phyloP scores from a whole-genome alignment of 2,329 filamentous ascomycete genomes.

The Clonostachys rhizophaga region DNA sequence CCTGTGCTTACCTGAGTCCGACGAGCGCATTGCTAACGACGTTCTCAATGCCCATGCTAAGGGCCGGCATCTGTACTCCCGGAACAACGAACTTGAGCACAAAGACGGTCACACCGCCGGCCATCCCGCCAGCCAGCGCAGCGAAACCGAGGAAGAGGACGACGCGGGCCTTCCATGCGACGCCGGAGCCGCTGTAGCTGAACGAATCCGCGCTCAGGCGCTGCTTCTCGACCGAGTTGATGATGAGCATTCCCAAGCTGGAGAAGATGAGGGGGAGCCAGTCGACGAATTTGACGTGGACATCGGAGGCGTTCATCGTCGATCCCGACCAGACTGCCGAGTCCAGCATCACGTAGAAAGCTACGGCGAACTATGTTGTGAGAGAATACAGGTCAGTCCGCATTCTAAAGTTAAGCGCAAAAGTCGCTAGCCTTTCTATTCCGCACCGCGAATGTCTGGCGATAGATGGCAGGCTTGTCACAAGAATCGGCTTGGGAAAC shows the following conservation, averaged over 20 bases:
- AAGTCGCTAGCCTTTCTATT: too few species aligned
- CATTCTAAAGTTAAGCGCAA: not conserved
- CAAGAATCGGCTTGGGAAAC: constrained; percentile 11
- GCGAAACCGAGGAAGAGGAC: constrained; percentile 66
- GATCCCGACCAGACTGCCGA: constrained; percentile 64
- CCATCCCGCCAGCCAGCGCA: constrained; percentile 61
- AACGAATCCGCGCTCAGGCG: constrained; percentile 60
- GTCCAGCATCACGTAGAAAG: constrained; percentile 66
- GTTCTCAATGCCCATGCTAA: constrained; percentile 63
- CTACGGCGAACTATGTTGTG: constrained; percentile 54
- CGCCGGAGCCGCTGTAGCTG: constrained; percentile 56
- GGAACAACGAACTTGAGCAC: constrained; percentile 61
- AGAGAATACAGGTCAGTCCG: not conserved
- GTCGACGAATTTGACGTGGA: constrained; percentile 63
- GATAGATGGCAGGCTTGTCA: too few species aligned
- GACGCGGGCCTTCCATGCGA: constrained; percentile 65
- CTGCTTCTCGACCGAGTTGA: constrained; percentile 66
- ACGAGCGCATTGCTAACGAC: constrained; percentile 61
- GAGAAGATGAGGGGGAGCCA: constrained; percentile 67
- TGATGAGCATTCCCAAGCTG: constrained; percentile 64
- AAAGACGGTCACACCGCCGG: constrained; percentile 63
- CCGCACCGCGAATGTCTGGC: too few species aligned
- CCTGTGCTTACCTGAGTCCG: constrained; percentile 46
- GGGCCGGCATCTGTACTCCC: constrained; percentile 51
- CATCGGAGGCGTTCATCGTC: constrained; percentile 49